These are phyloP conservation scores for Carallia brachiata DNA, from an alignment of 345 rosid species.

Conservation along the genomic window DNA sequence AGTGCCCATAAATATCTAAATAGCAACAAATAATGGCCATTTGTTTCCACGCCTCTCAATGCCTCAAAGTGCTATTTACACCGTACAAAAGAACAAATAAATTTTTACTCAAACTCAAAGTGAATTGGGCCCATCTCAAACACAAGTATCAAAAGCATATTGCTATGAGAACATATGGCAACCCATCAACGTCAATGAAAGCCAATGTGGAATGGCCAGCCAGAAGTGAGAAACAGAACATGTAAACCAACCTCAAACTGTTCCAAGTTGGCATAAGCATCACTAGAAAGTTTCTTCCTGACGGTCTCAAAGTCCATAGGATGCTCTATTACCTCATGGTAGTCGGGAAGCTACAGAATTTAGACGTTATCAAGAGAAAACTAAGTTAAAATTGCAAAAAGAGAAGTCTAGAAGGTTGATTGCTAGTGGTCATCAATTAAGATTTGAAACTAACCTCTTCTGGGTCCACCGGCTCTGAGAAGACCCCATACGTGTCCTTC, in stretches of 20 bases:
- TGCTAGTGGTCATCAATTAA: not conserved
- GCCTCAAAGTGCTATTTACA: too few relatives aligned
- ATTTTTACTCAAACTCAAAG: not conserved
- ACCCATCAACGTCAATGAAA: not conserved
- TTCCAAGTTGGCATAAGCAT: constrained; percentile 22
- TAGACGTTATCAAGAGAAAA: not conserved
- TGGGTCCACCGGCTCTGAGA: constrained; percentile 29
- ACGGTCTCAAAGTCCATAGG: constrained; percentile 33
- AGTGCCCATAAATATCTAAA: too few relatives aligned
- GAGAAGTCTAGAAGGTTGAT: constrained; percentile 1
- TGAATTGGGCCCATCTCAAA: not conserved
- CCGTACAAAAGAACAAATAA: too few relatives aligned
- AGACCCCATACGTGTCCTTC: constrained; percentile 34
- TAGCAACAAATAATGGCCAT: too few relatives aligned
- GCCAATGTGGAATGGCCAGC: not conserved
- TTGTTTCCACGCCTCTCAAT: too few relatives aligned
- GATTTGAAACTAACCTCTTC: constrained; percentile 22
- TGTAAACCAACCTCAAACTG: constrained; percentile 29
- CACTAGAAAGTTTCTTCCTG: constrained; percentile 21
- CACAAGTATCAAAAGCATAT: not conserved
- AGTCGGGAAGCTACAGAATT: constrained; percentile 31
- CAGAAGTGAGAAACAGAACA: not conserved
- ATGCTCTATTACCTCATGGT: constrained; percentile 28
- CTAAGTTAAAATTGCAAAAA: not conserved
- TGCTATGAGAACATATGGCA: not conserved